phyloP scores from a whole-genome alignment of 2,329 filamentous ascomycete species.

The Fusarium abutilonis region DNA sequence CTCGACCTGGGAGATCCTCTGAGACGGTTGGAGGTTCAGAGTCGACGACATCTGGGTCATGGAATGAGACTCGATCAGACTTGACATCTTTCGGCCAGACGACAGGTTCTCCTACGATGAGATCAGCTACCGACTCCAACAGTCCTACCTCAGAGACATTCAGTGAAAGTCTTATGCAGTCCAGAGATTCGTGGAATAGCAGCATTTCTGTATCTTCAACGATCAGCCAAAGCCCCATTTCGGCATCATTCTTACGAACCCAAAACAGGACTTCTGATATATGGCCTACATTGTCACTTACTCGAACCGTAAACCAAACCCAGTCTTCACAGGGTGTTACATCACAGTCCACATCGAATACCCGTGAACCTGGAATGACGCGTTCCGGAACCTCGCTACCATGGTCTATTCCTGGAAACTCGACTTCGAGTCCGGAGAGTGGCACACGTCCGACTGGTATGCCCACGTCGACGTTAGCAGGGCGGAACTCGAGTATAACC shows the following conservation, averaged over 20 bases:
- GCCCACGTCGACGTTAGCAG: conserved; percentile 3
- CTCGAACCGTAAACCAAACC: conserved; percentile 3
- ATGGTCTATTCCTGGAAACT: conserved; percentile 23
- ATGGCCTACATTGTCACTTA: neutral
- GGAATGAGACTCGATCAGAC: conserved; percentile 1
- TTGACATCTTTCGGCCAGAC: neutral
- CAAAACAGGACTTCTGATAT: conserved; percentile 1
- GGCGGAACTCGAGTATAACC: conserved; percentile 32
- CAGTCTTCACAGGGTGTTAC: conserved; percentile 4
- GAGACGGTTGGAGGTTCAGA: neutral
- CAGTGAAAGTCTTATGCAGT: neutral
- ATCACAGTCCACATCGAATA: neutral
- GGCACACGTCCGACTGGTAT: conserved; percentile 20
- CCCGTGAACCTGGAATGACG: conserved; percentile 15
- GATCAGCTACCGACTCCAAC: neutral
- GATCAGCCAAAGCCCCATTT: conserved; percentile 1
- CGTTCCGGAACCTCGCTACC: conserved; percentile 15
- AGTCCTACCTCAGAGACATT: neutral
- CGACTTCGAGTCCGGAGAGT: conserved; percentile 17
- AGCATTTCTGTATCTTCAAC: neutral
- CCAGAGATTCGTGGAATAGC: conserved; percentile 10
- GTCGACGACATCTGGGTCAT: neutral
- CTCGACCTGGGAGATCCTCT: conserved; percentile 20
- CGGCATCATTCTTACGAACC: neutral
- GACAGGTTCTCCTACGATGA: neutral